Evolutionary conservation across 2,329 filamentous ascomycete genomes (phyloP).

Genomic region (Aspergillus costaricaensis): DNA sequence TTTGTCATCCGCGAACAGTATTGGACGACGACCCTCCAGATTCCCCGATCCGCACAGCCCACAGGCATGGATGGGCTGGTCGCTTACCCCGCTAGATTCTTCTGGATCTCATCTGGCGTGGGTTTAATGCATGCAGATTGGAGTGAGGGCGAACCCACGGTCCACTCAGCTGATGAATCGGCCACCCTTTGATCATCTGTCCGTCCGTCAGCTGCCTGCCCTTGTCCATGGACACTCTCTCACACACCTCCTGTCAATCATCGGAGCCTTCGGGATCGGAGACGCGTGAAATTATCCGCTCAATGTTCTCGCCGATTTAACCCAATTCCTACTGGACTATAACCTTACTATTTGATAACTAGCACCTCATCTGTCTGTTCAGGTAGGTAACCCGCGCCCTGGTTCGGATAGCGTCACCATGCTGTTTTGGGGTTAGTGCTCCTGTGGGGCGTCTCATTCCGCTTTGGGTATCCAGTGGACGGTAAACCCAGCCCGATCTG

Average conservation of each 20-base stretch:
- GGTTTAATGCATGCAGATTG: slow-evolving; percentile 8
- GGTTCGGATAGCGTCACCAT: background rate
- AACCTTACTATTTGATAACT: background rate
- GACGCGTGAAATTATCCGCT: background rate
- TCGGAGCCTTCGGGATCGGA: background rate
- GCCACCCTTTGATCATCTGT: background rate
- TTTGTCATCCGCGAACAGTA: slow-evolving; percentile 15
- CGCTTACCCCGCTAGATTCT: slow-evolving; percentile 23
- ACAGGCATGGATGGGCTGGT: slow-evolving; percentile 8
- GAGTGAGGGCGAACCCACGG: background rate
- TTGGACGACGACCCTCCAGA: slow-evolving; percentile 13
- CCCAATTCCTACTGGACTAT: background rate
- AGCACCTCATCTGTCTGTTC: too few species aligned
- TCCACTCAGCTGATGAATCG: slow-evolving; percentile 6
- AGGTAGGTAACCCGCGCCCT: background rate
- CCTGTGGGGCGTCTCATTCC: background rate
- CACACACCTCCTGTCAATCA: background rate
- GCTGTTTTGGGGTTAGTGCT: background rate
- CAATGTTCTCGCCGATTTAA: background rate
- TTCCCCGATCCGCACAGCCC: slow-evolving; percentile 13
- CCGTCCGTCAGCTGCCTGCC: slow-evolving; percentile 1
- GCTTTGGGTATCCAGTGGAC: slow-evolving; percentile 1
- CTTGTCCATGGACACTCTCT: background rate
- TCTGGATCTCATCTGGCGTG: slow-evolving; percentile 22
- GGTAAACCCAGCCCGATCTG: slow-evolving; percentile 3